A percentile compares a stretch with the other conserved stretches of the same genome.
Evolutionary conservation across 805 yeast genomes (phyloP).

Genomic region (Saccharomycopsis sp.): DNA sequence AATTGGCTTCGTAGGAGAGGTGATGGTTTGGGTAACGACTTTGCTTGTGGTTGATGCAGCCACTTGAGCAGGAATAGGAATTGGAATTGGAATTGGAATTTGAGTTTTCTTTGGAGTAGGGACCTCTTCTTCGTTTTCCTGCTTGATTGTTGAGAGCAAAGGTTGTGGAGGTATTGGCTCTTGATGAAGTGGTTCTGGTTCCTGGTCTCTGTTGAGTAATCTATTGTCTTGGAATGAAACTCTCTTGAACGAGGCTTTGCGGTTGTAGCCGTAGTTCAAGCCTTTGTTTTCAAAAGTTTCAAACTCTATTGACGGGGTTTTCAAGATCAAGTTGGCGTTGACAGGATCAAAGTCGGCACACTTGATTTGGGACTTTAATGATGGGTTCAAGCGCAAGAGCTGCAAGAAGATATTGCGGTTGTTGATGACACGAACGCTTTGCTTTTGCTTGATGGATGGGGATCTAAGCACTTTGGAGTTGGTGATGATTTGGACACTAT

Average conservation of each 20-base stretch:
- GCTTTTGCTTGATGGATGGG: constrained; percentile 4
- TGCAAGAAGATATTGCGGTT: constrained; percentile 8
- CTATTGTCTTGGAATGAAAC: background rate
- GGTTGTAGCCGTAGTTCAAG: constrained; percentile 17
- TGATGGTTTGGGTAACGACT: constrained; percentile 1
- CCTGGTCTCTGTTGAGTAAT: background rate
- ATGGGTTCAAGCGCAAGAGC: constrained; percentile 16
- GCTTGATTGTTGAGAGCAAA: background rate
- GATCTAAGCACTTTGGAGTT: constrained; percentile 11
- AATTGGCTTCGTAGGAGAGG: background rate
- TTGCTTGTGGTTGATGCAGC: constrained; percentile 1
- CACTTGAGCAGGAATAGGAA: constrained; percentile 1
- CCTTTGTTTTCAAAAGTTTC: constrained; percentile 13
- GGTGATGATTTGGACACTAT: constrained; percentile 19
- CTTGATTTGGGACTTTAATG: constrained; percentile 14
- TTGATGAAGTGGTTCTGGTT: background rate
- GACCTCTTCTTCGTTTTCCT: background rate
- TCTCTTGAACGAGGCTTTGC: background rate
- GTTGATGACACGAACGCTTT: background rate
- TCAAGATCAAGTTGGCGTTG: constrained; percentile 2
- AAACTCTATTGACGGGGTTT: constrained; percentile 11
- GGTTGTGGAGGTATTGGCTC: background rate
- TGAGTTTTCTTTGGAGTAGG: background rate
- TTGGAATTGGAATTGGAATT: background rate
- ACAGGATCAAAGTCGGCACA: constrained; percentile 13